A percentile compares a stretch with the other conserved stretches of the same genome.
phyloP scores from a whole-genome alignment of 768 basidiomycete species.

The Hygrocybe coccinea region DNA sequence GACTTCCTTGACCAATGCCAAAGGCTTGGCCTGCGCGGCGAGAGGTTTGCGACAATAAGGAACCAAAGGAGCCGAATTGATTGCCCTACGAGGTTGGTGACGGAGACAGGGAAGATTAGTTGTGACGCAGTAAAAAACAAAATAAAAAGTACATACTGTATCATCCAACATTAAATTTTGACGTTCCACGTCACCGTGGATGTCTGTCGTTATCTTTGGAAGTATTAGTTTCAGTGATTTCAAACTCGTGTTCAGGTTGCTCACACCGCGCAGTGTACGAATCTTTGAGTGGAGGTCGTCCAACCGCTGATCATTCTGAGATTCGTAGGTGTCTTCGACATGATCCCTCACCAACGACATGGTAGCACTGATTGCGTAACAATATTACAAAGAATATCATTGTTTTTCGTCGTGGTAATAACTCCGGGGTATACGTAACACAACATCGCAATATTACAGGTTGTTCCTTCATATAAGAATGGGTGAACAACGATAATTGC shows the following conservation, averaged over 20 bases:
- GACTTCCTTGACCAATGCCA: conserved; percentile 59
- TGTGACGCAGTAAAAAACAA: neutral
- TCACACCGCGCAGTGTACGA: conserved; percentile 73
- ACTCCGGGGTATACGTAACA: no score
- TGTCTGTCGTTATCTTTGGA: conserved; percentile 77
- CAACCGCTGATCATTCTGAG: conserved; percentile 79
- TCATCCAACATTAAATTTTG: conserved; percentile 78
- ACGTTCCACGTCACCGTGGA: conserved; percentile 76
- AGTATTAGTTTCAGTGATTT: neutral
- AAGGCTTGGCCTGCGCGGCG: conserved; percentile 70
- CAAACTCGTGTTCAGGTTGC: conserved; percentile 14
- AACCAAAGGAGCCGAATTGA: conserved; percentile 61
- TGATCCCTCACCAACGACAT: conserved; percentile 11
- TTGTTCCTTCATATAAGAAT: no score
- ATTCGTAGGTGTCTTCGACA: conserved; percentile 72
- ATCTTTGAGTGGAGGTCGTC: conserved; percentile 85
- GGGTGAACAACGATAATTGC: no score
- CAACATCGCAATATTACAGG: no score
- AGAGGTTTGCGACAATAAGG: conserved; percentile 60
- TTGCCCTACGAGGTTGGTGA: conserved; percentile 45
- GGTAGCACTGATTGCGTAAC: neutral
- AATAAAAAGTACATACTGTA: conserved; percentile 46
- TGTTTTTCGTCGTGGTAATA: no score
- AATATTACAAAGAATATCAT: no score
- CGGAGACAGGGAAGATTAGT: no score